Base-by-base conservation (phyloP, 257 asterid species). In the Fraxinus pennsylvanica region DNA sequence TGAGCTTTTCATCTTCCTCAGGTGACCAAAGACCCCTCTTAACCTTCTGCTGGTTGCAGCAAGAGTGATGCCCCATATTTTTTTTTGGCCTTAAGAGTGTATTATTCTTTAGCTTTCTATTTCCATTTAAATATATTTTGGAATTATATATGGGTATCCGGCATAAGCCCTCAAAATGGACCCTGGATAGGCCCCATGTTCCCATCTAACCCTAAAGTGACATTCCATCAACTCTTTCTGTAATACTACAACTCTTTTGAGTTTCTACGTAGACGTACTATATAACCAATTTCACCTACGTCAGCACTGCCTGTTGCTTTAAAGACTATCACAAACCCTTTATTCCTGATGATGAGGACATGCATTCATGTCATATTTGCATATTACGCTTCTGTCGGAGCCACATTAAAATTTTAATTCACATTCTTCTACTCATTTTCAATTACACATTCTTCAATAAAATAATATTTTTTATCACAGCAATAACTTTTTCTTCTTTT, bases 21-120 rank as follows among this genome's bases (percentile, higher is more conserved):
- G 98, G 98, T 4, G 98, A 94, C 98, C 98, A 94, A 27, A 94
- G 89, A 2, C 99, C 99, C 81, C 99, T 89, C 94, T 92, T 94
- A 75, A 94, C 99, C 88, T 94, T 94, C 92, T 92, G 97, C 88
- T 92, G 99, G 80, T 92, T 92, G 89, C 99, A 94, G 85, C 99
- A 94, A 68, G 99, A 91, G 76, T 94, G 99, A 69, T 91, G 96
- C 77, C 99, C 99, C 99, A 94, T 41, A 41, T 41, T 41, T 10
- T 29, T 50, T 25, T 9, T 27, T 50, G 0, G 35, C 9, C 36
- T 68, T 45, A 25, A 27, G 4, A n/a, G 10, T 47, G 17, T 30
- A 7, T 22, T 45, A 7, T 15, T 47, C 2, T 47, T 10, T 35
- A 50, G 61, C 68, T 61, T 14, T 63, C 68, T 17, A 4, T 17